Evolutionary conservation across 805 yeast genomes (phyloP), one percentile per base, ranked within the genome.

Genomic region (Nakazawaea ishiwadae): DNA sequence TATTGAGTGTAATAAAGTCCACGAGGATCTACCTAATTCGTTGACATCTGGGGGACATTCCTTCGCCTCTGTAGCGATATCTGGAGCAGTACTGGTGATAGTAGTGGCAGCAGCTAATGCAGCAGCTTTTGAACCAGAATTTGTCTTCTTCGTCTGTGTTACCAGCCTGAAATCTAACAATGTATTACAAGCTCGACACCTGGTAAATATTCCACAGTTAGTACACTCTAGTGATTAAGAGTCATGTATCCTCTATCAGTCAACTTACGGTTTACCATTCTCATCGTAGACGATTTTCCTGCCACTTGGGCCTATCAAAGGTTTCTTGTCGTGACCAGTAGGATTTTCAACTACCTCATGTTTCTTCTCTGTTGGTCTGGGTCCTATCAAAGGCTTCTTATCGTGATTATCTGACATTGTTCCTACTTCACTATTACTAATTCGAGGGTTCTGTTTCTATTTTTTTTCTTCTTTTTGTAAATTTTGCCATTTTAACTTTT

Each of bases 1-100:
- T 39, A 91, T 73, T 0, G 95, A 73, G 54, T 93, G 99, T 26
- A 93, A 65, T 31, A 91, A 73, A 1, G 96, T 87, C 99, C 99
- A 93, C 3, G 96, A 79, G 0, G 96, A 79, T 36, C 80, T 69
- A 1, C 99, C 99, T 4, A 93, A 60, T 46, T 71, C 69, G 40
- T 72, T 81, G 3, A 84, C 91, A 62, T 90, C 97, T 0, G 98
- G 90, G 1, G 99, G 99, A 48, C 84, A 79, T 21, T 75, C 81
- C 40, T 69, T 66, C 46, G 71, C 66, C 1, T 58, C 37, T 36
- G 45, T 46, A 32, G 59, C 52, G 7, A 52, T 41, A 0, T 62
- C 48, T 4, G 42, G 40, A 17, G 53, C 46, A 7, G 48, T 49
- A 8, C 58, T 47, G 9, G 53, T 44, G 5, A 51, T 48, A 14